Percentiles rank a stretch among this genome's conserved stretches.
These are phyloP conservation scores for Rhipidocladum racemiflorum DNA, from an alignment of 176 grass and related monocot species.

Conservation along the genomic window DNA sequence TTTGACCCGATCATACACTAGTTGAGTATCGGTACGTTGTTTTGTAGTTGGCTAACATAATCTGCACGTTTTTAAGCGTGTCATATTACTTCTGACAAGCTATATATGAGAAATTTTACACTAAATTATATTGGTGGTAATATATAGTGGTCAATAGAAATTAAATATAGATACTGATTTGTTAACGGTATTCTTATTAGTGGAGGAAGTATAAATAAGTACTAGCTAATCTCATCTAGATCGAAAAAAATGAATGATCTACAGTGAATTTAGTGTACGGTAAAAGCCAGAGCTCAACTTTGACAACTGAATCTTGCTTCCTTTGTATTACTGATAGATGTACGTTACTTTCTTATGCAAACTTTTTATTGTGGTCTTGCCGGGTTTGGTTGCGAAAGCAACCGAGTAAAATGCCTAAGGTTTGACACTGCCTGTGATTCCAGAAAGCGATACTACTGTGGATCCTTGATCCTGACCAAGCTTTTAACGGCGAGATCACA, in stretches of 20 bases:
- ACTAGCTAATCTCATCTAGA: no score
- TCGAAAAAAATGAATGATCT: no score
- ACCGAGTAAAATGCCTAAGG: not conserved
- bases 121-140: no score
- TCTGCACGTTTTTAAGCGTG: not conserved
- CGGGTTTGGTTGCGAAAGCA: slow-evolving; percentile 82
- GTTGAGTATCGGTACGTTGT: no score
- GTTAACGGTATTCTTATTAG: no score
- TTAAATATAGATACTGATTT: no score
- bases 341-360: not conserved
- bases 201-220: no score
- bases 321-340: not conserved
- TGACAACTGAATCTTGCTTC: not conserved
- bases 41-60: no score
- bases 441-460: slow-evolving; percentile 71
- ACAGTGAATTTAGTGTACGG: no score
- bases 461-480: slow-evolving; percentile 74
- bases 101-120: no score
- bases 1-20: no score
- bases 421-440: not conserved
- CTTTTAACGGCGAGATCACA: slow-evolving; percentile 47
- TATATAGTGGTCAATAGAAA: no score
- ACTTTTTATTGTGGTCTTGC: not conserved
- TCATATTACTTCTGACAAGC: not conserved
- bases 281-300: not conserved